Base-by-base conservation (phyloP, 1,284 basidiomycete genomes). In the Peniophora sp. region DNA sequence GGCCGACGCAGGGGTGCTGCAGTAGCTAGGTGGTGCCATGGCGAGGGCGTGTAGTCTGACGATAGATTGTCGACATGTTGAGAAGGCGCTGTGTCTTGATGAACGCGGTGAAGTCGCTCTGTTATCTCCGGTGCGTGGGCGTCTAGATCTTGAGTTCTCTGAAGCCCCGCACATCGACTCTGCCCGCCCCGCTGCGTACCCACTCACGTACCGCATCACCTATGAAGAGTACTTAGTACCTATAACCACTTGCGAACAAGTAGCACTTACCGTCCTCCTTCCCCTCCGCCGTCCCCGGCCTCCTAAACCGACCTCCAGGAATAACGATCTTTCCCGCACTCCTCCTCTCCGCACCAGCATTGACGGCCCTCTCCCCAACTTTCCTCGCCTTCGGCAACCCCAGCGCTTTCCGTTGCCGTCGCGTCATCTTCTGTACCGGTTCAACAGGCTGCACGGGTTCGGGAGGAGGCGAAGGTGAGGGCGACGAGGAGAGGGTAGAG, bases 91-190 rank as follows among this genome's bases (percentile, higher is more conserved):
- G n/a, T n/a, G n/a, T n/a, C n/a, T n/a, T n/a, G n/a, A n/a, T n/a
- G n/a, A n/a, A n/a, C n/a, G n/a, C n/a, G n/a, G n/a, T n/a, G n/a
- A n/a, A n/a, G n/a, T n/a, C n/a, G n/a, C n/a, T n/a, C n/a, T n/a
- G n/a, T n/a, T n/a, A n/a, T n/a, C n/a, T n/a, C n/a, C n/a, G n/a
- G n/a, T 5, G 12, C 6, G 27, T 32, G 5, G 27, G 27, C 27
- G 12, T 32, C 2, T n/a, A 45, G 58, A 90, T 90, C 76, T 80
- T 87, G 63, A 90, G 64, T 69, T 90, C 88, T 57, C 85, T 73
- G 65, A 90, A 90, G 48, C 87, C 87, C 52, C 87, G 72, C 52
- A 89, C 85, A 63, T 90, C 87, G 53, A 90, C 65, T 58, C 87
- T 69, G 50, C 87, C 87, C 36, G 76, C 76, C 51, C 88, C 87